Base-by-base conservation (phyloP, 1,139 yeast genomes). In the Yamadazyma blattariae region DNA sequence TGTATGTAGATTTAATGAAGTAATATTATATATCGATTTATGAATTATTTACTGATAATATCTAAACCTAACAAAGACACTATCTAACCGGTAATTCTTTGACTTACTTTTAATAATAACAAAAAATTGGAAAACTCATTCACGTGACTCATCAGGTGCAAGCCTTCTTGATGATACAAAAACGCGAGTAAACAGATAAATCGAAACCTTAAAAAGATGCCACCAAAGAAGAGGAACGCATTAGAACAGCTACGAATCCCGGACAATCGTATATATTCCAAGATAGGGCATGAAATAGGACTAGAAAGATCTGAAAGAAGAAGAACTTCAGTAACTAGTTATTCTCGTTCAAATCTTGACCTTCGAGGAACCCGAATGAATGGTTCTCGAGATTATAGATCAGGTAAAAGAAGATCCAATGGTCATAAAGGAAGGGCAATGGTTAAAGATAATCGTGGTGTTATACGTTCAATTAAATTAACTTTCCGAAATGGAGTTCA, bases 191-290 rank as follows among this genome's bases (percentile, higher is more conserved):
- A 24, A 30, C 22, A 30, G 11, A 5, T 15, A 4, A 3, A 3
- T 2, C n/a, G n/a, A n/a, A 22, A 30, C 12, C 13, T 7, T 21
- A 21, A 26, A 21, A 31, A 16, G n/a, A 46, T 46, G 50, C 39
- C 46, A 11, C 47, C 50, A 17, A 45, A 35, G 26, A 42, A 30
- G 32, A 36, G 50, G 35, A 45, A 46, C 34, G 46, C 44, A 9
- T 28, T 45, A 24, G 41, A 43, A 20, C 39, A 38, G 25, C 36
- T 47, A 24, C 35, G 47, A 40, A 47, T 47, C 20, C 47, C 50
- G 13, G 46, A 47, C 27, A 46, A 47, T 27, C 32, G 49, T 22
- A 44, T 42, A 8, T 47, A 42, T 25, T 45, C 37, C n/a, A 23
- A 36, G n/a, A 42, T 46, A 7, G 45, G 45, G 5, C 39, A 31